Percentiles rank a stretch among this genome's conserved stretches.
Conservation (phyloP, 2,329 filamentous ascomycete genomes). For the Dactylellina haptotyla region DNA sequence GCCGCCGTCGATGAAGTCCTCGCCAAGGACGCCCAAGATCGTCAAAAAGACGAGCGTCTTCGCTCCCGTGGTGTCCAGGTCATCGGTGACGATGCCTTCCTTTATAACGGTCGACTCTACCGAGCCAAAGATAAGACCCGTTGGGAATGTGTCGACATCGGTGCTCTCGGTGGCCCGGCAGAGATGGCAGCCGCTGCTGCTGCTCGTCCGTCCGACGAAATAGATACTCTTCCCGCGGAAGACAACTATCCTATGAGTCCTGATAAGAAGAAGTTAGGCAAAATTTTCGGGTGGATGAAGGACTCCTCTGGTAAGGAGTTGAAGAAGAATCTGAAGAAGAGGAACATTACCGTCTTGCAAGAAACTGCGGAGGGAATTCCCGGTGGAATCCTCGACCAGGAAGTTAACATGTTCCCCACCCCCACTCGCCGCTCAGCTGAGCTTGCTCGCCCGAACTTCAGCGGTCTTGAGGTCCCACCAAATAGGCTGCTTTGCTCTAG, state of each 20-base stretch:
- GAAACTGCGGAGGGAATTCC: conserved; percentile 22
- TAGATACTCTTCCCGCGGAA: neutral
- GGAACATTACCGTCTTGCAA: conserved; percentile 14
- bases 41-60: conserved; percentile 5
- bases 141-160: conserved; percentile 20
- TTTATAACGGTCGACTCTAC: conserved; percentile 23
- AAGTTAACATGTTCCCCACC: neutral
- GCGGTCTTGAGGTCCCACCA: neutral
- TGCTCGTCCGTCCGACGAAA: neutral
- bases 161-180: neutral
- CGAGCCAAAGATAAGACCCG: conserved; percentile 7
- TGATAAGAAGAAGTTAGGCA: neutral
- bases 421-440: neutral
- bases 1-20: conserved; percentile 27
- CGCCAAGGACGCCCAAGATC: neutral
- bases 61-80: conserved; percentile 12
- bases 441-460: neutral
- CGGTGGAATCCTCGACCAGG: conserved; percentile 26
- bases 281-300: neutral
- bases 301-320: conserved; percentile 10
- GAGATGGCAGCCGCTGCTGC: neutral
- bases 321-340: conserved; percentile 10
- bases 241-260: conserved; percentile 1
- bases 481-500: neutral
- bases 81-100: neutral